These are phyloP conservation scores for Tetrapyrgos nigripes DNA, from an alignment of 1,284 basidiomycete species.

Conservation along the genomic window DNA sequence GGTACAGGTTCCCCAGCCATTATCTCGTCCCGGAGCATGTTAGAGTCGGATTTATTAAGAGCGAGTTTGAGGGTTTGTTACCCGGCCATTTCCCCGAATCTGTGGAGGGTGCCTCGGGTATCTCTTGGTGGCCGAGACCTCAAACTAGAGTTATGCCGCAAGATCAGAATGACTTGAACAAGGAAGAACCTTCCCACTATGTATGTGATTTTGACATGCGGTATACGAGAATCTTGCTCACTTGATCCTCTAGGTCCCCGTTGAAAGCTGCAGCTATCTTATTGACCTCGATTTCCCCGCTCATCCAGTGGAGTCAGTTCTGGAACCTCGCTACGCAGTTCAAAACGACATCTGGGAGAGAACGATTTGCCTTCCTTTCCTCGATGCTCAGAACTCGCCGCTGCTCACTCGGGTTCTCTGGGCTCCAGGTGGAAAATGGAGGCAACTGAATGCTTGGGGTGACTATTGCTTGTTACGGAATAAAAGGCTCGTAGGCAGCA, in stretches of 20 bases:
- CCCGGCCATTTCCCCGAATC: slow-evolving; percentile 77
- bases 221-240: no score
- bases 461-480: slow-evolving; percentile 77
- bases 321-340: slow-evolving; percentile 81
- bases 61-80: slow-evolving; percentile 88
- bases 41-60: slow-evolving; percentile 87
- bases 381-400: slow-evolving; percentile 80
- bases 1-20: slow-evolving; percentile 94
- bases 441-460: slow-evolving; percentile 66
- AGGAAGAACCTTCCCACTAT: slow-evolving; percentile 81
- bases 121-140: slow-evolving; percentile 65
- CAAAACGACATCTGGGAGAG: slow-evolving; percentile 77
- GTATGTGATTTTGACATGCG: slow-evolving; percentile 63
- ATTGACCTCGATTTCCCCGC: slow-evolving; percentile 86
- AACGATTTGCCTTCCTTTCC: slow-evolving; percentile 78
- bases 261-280: slow-evolving; percentile 83
- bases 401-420: slow-evolving; percentile 78
- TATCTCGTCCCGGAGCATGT: slow-evolving; percentile 89
- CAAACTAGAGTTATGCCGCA: slow-evolving; percentile 70
- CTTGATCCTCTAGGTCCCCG: slow-evolving; percentile 62
- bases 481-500: slow-evolving; percentile 44
- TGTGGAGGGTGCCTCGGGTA: slow-evolving; percentile 25
- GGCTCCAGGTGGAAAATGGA: slow-evolving; percentile 76
- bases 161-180: slow-evolving; percentile 90
- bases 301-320: slow-evolving; percentile 56